These are phyloP conservation scores for Helenozyma baotianmanensis DNA, from an alignment of 805 yeast species.

Conservation along the genomic window DNA sequence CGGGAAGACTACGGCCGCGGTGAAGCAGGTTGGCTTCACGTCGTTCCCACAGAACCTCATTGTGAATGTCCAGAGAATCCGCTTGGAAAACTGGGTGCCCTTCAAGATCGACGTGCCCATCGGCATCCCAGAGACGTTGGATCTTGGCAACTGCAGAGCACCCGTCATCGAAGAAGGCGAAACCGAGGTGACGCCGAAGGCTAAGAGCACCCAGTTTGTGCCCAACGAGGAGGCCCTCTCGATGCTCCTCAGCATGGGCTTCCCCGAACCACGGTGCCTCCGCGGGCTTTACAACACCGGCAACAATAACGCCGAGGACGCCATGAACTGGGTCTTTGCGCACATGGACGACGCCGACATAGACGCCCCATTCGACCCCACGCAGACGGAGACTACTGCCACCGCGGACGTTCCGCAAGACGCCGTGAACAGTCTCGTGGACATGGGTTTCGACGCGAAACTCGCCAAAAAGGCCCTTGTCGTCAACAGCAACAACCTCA, in stretches of 20 bases:
- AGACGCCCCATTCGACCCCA: slow-evolving; percentile 53
- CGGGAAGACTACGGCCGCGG: slow-evolving; percentile 22
- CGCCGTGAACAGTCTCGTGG: slow-evolving; percentile 43
- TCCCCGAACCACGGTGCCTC: slow-evolving; percentile 58
- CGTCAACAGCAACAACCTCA: slow-evolving; percentile 55
- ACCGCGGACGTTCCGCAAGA: slow-evolving; percentile 26
- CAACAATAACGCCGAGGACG: slow-evolving; percentile 59
- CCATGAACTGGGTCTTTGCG: slow-evolving; percentile 86
- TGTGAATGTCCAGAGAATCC: slow-evolving; percentile 73
- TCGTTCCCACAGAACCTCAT: slow-evolving; percentile 70
- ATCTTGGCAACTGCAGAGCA: slow-evolving; percentile 40
- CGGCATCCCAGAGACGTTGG: slow-evolving; percentile 41
- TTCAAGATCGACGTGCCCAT: slow-evolving; percentile 75
- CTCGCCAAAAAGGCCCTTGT: slow-evolving; percentile 71
- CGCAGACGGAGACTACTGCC: slow-evolving; percentile 1
- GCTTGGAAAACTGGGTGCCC: slow-evolving; percentile 87
- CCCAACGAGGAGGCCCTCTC: slow-evolving; percentile 55
- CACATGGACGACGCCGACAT: slow-evolving; percentile 84
- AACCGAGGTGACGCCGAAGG: slow-evolving; percentile 17
- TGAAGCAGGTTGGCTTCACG: slow-evolving; percentile 45
- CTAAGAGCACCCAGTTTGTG: slow-evolving; percentile 26
- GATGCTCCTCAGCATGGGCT: slow-evolving; percentile 79
- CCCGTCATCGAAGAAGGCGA: slow-evolving; percentile 36
- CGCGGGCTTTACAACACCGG: slow-evolving; percentile 74
- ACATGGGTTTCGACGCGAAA: slow-evolving; percentile 74